Evolutionary conservation across 2,329 filamentous ascomycete species (phyloP), one percentile per base, ranked within the genome.

Genomic region (Cercospora sp.): DNA sequence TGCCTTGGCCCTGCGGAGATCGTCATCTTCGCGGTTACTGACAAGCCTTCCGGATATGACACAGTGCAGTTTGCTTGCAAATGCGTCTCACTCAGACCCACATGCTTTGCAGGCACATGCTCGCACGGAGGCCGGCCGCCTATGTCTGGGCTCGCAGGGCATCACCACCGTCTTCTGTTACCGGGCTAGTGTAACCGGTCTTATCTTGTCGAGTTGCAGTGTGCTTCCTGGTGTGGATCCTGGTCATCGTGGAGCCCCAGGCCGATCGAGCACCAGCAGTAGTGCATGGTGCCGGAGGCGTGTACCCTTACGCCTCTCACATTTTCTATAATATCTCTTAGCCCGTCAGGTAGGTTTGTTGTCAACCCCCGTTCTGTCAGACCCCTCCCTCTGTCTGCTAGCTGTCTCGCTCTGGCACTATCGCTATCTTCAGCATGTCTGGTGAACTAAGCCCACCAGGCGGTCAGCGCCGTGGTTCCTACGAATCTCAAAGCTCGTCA

Each of bases 1-100:
- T 33, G 20, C 26, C 69, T 70, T 70, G 69, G 67, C 69, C 20
- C 39, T 51, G 53, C 59, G 65, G 55, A 53, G 69, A 69, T 71
- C 67, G 65, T 58, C 67, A 69, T 70, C 31, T 66, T 60, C 31
- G 61, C 26, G 48, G 61, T 64, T 42, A 64, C 65, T 58, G 39
- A 51, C 36, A 57, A 31, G 59, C n/a, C 26, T 8, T 23, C 62
- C 62, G 23, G 31, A 65, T 60, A 66, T 67, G 60, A 66, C 65
- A 69, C 60, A 60, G 58, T 55, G 23, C 60, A 12, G 60, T 66
- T 64, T 70, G 68, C 68, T 65, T 61, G 66, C 63, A 33, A 58
- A 67, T 31, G 58, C 66, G 70, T 69, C 68, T 70, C 68, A 70
- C 66, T 66, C 64, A 58, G 53, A 1, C 65, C 68, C 68, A 70